Percentiles rank a stretch among this genome's conserved stretches.
Conservation (phyloP, 2,329 filamentous ascomycete genomes). For the Periconia digitata region DNA sequence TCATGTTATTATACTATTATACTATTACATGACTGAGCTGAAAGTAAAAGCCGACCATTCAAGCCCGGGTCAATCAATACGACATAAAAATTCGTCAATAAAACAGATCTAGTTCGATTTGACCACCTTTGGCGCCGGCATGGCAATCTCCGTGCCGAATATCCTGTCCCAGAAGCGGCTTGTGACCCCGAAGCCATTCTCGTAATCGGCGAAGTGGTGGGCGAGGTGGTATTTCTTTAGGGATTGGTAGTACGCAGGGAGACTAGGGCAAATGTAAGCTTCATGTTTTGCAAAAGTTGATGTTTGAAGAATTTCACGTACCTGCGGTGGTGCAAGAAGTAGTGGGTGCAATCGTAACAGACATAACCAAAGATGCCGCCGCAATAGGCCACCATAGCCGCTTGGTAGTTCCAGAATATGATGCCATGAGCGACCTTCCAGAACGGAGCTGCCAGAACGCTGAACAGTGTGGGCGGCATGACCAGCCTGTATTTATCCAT, state of each 20-base stretch:
- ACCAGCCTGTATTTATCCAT: slow-evolving; percentile 98
- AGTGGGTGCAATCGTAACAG: slow-evolving; percentile 96
- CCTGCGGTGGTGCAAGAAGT: slow-evolving; percentile 96
- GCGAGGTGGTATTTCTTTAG: slow-evolving; percentile 97
- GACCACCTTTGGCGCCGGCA: slow-evolving; percentile 51
- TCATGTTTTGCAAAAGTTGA: no score
- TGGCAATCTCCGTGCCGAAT: slow-evolving; percentile 82
- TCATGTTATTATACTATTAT: no score
- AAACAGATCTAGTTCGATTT: slow-evolving; percentile 44
- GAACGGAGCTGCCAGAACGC: slow-evolving; percentile 82
- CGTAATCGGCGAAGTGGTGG: slow-evolving; percentile 97
- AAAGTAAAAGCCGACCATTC: no score
- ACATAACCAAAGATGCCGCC: slow-evolving; percentile 95
- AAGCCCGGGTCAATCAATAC: no score
- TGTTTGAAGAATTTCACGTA: no score
- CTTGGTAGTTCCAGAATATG: slow-evolving; percentile 83
- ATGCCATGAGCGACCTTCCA: slow-evolving; percentile 85
- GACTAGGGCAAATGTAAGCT: slow-evolving; percentile 66
- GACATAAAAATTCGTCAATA: no score
- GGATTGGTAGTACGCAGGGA: slow-evolving; percentile 84
- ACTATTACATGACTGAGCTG: no score
- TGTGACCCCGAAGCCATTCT: slow-evolving; percentile 96
- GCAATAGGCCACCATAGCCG: slow-evolving; percentile 75
- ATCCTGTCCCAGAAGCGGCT: slow-evolving; percentile 93
- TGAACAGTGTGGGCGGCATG: slow-evolving; percentile 90